These are phyloP conservation scores for Rhizomucor miehei DNA, from an alignment of 371 early-diverging fungal species.

Conservation along the genomic window DNA sequence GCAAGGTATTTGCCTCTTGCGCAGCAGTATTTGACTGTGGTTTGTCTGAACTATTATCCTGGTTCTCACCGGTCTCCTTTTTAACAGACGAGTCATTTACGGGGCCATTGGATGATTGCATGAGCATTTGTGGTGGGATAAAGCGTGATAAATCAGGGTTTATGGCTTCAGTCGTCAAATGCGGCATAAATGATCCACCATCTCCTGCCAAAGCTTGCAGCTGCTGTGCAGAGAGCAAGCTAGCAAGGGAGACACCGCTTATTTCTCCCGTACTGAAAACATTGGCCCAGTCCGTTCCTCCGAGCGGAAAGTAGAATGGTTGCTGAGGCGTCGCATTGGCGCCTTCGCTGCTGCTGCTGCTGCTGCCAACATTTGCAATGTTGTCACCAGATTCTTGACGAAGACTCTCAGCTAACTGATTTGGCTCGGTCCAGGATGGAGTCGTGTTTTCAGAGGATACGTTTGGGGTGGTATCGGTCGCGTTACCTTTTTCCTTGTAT, in stretches of 20 bases:
- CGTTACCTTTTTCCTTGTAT: too few species aligned
- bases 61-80: neutral
- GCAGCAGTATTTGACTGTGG: too few species aligned
- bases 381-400: neutral
- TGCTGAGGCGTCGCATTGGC: slow-evolving; percentile 2
- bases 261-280: slow-evolving; percentile 8
- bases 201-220: neutral
- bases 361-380: slow-evolving; percentile 3
- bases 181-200: too few species aligned
- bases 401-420: too few species aligned
- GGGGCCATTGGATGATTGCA: neutral
- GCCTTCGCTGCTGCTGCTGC: slow-evolving; percentile 7
- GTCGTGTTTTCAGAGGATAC: too few species aligned
- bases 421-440: too few species aligned
- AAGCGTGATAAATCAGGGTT: neutral
- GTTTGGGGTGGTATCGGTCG: too few species aligned
- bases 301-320: slow-evolving; percentile 15
- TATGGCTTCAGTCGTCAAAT: neutral
- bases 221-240: slow-evolving; percentile 1
- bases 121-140: slow-evolving; percentile 8
- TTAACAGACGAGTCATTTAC: neutral
- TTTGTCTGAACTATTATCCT: neutral
- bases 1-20: too few species aligned
- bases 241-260: slow-evolving; percentile 4
- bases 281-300: slow-evolving; percentile 11